Conservation (phyloP, 495 filamentous ascomycete genomes). For the Penicillium desertorum region DNA sequence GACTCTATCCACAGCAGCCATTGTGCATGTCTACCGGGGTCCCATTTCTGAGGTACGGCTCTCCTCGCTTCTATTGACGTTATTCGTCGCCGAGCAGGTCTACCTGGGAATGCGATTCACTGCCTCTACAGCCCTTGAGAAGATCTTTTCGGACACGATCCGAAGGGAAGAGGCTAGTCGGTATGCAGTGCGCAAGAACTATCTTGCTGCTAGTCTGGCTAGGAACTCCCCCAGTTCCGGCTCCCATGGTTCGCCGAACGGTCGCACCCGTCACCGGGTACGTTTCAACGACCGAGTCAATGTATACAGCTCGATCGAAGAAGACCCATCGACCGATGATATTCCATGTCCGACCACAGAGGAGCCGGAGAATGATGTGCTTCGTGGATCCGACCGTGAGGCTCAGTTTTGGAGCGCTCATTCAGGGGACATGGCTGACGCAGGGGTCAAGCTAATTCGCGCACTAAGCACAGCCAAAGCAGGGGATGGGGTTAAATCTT, state of each 20-base stretch:
- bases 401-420: constrained; percentile 37
- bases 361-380: constrained; percentile 25
- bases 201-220: constrained; percentile 46
- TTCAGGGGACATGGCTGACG: constrained; percentile 31
- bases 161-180: constrained; percentile 72
- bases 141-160: constrained; percentile 74
- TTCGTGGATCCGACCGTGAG: constrained; percentile 32
- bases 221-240: constrained; percentile 11
- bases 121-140: constrained; percentile 64
- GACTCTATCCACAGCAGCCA: constrained; percentile 74
- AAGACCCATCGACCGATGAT: constrained; percentile 13
- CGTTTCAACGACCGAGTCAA: constrained; percentile 44
- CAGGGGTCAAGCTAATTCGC: constrained; percentile 41
- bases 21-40: constrained; percentile 82
- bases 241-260: constrained; percentile 13
- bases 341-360: constrained; percentile 19
- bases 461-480: constrained; percentile 24
- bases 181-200: constrained; percentile 67
- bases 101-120: constrained; percentile 70
- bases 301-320: constrained; percentile 33
- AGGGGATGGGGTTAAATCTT: constrained; percentile 11
- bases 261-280: constrained; percentile 30
- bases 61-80: constrained; percentile 72
- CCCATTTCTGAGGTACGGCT: constrained; percentile 60
- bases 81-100: constrained; percentile 80